A percentile compares a stretch with the other conserved stretches of the same genome.
These are phyloP conservation scores for Coemansia sp. DNA, from an alignment of 192 early-diverging fungal species.

Conservation along the genomic window DNA sequence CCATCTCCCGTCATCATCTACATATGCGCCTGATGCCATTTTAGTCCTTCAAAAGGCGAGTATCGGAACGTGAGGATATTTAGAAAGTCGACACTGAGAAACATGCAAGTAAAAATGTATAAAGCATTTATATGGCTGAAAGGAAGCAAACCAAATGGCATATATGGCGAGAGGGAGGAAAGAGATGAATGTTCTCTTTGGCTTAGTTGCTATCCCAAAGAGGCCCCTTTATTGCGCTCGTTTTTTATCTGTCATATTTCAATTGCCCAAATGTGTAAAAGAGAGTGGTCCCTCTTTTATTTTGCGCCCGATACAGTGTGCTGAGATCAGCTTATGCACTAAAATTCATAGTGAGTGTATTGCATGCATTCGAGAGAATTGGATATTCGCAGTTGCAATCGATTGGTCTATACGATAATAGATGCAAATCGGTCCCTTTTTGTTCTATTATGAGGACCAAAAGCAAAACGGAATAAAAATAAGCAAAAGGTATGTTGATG, in stretches of 20 bases:
- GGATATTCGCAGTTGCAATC: neutral
- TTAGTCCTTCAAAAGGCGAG: no score
- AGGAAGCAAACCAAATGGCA: no score
- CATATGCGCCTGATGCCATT: neutral
- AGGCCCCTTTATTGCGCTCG: no score
- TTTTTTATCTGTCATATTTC: no score
- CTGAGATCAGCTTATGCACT: neutral
- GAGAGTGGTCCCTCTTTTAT: neutral
- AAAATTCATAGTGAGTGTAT: neutral
- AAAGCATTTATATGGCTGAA: no score
- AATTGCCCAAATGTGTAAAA: neutral
- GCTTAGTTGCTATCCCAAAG: no score
- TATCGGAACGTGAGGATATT: no score
- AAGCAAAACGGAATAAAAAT: neutral
- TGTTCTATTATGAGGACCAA: neutral
- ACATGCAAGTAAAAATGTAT: no score
- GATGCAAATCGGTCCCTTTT: neutral
- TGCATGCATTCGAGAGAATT: neutral
- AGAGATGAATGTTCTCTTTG: no score
- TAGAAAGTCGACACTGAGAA: no score
- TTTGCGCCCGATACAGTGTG: neutral
- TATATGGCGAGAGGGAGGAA: no score
- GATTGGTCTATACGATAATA: neutral
- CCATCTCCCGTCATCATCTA: slow-evolving; percentile 20
- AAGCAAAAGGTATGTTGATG: neutral